Base-by-base conservation (phyloP, 345 rosid genomes). In the Lumnitzera littorea region DNA sequence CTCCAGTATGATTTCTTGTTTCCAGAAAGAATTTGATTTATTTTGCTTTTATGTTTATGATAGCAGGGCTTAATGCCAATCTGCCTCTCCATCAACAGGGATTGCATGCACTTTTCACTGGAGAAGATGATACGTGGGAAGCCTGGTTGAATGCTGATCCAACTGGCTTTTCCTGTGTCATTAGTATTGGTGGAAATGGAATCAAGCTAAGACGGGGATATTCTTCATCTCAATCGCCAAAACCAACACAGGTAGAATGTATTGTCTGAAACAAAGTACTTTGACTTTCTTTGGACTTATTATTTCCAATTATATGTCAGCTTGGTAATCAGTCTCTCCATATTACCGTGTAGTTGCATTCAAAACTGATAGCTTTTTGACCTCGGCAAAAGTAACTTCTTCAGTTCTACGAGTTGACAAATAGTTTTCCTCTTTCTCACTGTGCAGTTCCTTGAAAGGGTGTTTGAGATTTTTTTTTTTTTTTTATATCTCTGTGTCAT, bases 61-160 rank as follows among this genome's bases (percentile, higher is more conserved):
- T 15, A 63, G 52, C 53, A 55, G 48, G 53, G 61, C 43, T 62
- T 41, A 56, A 54, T 53, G 56, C 66, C 48, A 56, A 53, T 62
- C 59, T 56, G 15, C 50, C 48, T 58, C 9, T 73, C 59, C 66
- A 49, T 58, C 31, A 74, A 56, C 63, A 94, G 99, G 96, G 97
- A 70, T 91, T 91, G 66, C 91, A 94, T 80, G 88, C 87, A 11
- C 84, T 94, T 67, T 88, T 88, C 74, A 94, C 89, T 0, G 97
- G 96, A 64, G 99, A 94, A 80, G 97, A 90, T 74, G 73, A 83
- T 62, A 90, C 95, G 24, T 94, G 99, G 99, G 96, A 94, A 74
- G 95, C 96, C 48, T 91, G 92, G 96, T 86, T 94, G 55, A 88
- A 75, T 71, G 86, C 79, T 65, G 96, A 90, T 67, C 81, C 86